Percentiles rank a stretch among this genome's conserved stretches.
phyloP scores from a whole-genome alignment of 805 yeast genomes.

The Debaryomyces maramus region DNA sequence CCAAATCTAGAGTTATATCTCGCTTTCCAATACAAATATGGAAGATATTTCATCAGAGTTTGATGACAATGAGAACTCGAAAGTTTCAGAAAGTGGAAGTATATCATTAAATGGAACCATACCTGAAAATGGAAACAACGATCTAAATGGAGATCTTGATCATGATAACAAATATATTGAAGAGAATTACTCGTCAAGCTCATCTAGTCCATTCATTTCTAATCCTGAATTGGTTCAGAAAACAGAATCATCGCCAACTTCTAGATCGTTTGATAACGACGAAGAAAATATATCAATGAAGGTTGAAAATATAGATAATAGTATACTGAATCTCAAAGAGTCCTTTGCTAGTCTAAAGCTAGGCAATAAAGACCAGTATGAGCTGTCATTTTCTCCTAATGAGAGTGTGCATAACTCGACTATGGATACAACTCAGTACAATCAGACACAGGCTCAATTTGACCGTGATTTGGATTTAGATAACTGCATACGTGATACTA shows the following conservation, averaged over 20 bases:
- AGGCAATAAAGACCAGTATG: background rate
- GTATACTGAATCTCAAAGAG: conserved; percentile 12
- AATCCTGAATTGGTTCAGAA: conserved; percentile 13
- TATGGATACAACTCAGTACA: conserved; percentile 12
- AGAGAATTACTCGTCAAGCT: background rate
- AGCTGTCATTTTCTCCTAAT: background rate
- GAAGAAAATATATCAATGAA: background rate
- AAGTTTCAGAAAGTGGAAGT: background rate
- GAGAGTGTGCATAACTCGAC: conserved; percentile 7
- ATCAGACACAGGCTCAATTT: conserved; percentile 24
- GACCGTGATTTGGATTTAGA: conserved; percentile 21
- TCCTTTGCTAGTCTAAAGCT: conserved; percentile 13
- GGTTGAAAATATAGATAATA: conserved; percentile 11
- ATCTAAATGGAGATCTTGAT: background rate
- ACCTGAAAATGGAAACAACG: background rate
- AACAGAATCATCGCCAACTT: background rate
- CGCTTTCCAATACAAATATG: no score
- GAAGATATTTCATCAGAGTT: background rate
- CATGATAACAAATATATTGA: background rate
- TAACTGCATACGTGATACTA: background rate
- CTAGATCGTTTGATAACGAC: background rate
- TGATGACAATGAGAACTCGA: background rate
- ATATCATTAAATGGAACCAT: background rate
- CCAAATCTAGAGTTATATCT: no score
- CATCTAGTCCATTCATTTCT: conserved; percentile 16